Evolutionary conservation across 805 yeast genomes (phyloP), one percentile per base, ranked within the genome.

Genomic region (Nakazawaea populi): DNA sequence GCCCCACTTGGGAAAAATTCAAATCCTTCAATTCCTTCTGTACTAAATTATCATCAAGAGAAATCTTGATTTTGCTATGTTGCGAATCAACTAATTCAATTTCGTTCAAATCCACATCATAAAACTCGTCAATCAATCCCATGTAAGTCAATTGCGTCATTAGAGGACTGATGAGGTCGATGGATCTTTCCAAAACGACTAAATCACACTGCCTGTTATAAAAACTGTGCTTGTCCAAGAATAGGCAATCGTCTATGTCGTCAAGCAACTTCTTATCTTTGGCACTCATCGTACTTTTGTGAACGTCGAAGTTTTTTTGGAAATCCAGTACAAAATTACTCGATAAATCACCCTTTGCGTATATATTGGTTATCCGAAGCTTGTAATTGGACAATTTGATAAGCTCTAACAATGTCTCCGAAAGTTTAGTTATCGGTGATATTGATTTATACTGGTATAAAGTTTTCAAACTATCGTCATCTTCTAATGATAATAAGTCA

Each of bases 1-100:
- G 76, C 1, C 97, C 97, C 36, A 91, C 84, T 29, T 82, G 75
- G 1, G 91, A 86, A 65, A 94, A 91, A 55, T 90, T 90, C 51
- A 82, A 67, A 60, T 81, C 79, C 54, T 82, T 79, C 12, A 91
- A 70, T 6, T 74, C 64, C 6, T 31, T 9, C 2, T 67, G 68
- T 57, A 71, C 79, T 5, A 84, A 68, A 9, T 72, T 69, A 56
- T 84, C 89, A 37, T 70, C 68, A 6, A 72, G 63, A 24, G 63
- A 44, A 7, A 39, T 56, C 27, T 41, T 47, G 5, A 18, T 9
- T 9, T 18, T 29, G 18, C 10, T 40, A 4, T 44, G 30, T 39
- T 24, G 8, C 6, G 14, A 6, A 49, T 57, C 12, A 53, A 55
- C 55, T 1, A 62, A 43, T 41, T 58, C 58, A 6, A 67, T 58